A percentile compares a stretch with the other conserved stretches of the same genome.
phyloP scores from a whole-genome alignment of 1,284 basidiomycete species.

The Caloboletus firmus region DNA sequence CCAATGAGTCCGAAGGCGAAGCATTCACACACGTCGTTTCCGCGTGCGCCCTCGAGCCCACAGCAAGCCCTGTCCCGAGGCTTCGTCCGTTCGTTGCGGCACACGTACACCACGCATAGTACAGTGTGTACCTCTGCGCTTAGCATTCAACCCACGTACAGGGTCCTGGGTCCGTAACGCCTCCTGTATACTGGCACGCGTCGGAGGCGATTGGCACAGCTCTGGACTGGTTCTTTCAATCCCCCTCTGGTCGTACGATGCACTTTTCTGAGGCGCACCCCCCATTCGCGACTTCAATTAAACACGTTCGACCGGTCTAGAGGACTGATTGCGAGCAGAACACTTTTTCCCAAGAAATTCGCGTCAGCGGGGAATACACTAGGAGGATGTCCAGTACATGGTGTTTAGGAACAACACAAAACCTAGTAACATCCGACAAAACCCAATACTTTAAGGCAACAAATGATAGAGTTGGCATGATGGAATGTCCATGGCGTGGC shows the following conservation, averaged over 20 bases:
- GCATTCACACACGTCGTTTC: neutral
- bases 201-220: neutral
- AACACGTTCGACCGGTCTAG: no score
- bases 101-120: neutral
- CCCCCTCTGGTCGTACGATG: no score
- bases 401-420: neutral
- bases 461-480: conserved; percentile 13
- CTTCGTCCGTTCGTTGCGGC: neutral
- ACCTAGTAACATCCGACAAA: neutral
- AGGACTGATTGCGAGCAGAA: neutral
- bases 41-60: no score
- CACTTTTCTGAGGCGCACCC: no score
- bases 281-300: neutral
- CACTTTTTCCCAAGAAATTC: no score
- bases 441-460: conserved; percentile 5
- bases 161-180: no score
- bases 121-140: no score
- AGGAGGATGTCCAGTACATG: neutral
- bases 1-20: no score
- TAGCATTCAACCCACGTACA: neutral
- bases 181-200: neutral
- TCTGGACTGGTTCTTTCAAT: neutral
- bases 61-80: neutral
- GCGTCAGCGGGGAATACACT: conserved; percentile 7
- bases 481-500: conserved; percentile 12